Evolutionary conservation across 768 basidiomycete genomes (phyloP), one percentile per base, ranked within the genome.

Genomic region (Russula emetica): DNA sequence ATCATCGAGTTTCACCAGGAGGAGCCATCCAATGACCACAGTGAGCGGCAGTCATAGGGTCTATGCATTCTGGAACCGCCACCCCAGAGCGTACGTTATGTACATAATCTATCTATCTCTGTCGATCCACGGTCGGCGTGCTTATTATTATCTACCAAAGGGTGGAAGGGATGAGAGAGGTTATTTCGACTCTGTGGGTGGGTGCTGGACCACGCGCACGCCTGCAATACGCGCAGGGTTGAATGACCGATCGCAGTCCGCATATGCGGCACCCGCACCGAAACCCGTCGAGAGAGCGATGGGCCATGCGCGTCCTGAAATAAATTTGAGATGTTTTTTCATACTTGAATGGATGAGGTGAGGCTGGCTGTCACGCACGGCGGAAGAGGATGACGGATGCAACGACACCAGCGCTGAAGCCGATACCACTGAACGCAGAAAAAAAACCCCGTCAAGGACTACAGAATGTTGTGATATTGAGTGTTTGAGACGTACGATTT

Each of bases 171-270:
- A 16, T 13, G 36, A 8, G 38, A 55, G 2, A 16, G 24, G 20
- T 45, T 61, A 66, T 60, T 69, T 61, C 26, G 58, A 57, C 64
- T 68, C 58, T 44, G 60, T 47, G 24, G 60, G 58, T 16, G 53
- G 81, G 26, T 69, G 62, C 24, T 72, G 79, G 69, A 93, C 75
- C 71, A 94, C 82, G 66, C 89, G 84, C 51, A 87, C 89, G 64
- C 93, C 93, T 22, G 92, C 86, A 74, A 94, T 83, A 70, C 92
- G 83, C 54, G 93, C 88, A 22, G 92, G 89, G 77, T 94, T 94
- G 84, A 95, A 96, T 18, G 89, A 87, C 55, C 92, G 85, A 77
- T 96, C 91, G 76, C 93, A 94, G 81, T 95, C 93, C 34, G 90
- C 86, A 72, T 92, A 94, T 32, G 93, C 92, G 58, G 85, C 85